phyloP scores from a whole-genome alignment of 441 rosid species.

The Metrosideros polymorpha region DNA sequence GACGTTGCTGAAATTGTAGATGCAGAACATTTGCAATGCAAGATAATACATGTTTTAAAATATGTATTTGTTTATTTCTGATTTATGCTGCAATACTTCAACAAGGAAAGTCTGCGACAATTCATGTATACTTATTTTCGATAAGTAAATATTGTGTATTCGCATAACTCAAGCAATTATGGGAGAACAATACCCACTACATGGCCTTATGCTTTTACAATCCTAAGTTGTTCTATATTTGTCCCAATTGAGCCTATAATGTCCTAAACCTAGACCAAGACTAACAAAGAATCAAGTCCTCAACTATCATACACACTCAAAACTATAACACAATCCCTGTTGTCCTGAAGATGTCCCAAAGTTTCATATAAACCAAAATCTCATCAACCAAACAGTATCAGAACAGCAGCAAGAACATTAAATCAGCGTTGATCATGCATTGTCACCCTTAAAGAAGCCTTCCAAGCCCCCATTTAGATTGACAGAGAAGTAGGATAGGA shows the following conservation, averaged over 20 bases:
- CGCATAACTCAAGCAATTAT: neutral
- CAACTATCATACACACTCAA: neutral
- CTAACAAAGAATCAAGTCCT: neutral
- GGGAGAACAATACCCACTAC: neutral
- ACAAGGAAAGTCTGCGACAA: neutral
- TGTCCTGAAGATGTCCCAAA: neutral
- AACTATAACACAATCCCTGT: neutral
- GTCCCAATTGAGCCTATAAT: neutral
- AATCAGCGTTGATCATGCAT: neutral
- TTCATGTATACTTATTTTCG: neutral
- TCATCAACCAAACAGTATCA: neutral
- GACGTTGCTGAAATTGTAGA: neutral
- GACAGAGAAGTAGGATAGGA: neutral
- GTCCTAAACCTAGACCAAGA: neutral
- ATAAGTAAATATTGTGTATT: neutral
- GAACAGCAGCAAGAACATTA: neutral
- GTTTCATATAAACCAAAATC: neutral
- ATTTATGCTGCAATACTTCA: neutral
- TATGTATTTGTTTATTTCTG: neutral
- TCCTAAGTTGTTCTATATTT: neutral
- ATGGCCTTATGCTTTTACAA: neutral
- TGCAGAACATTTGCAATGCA: neutral
- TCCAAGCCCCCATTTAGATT: neutral
- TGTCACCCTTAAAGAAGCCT: neutral
- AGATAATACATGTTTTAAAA: neutral